These are phyloP conservation scores for Vairimorpha necatrix DNA, from an alignment of 371 early-diverging fungal genomes.

Conservation along the genomic window DNA sequence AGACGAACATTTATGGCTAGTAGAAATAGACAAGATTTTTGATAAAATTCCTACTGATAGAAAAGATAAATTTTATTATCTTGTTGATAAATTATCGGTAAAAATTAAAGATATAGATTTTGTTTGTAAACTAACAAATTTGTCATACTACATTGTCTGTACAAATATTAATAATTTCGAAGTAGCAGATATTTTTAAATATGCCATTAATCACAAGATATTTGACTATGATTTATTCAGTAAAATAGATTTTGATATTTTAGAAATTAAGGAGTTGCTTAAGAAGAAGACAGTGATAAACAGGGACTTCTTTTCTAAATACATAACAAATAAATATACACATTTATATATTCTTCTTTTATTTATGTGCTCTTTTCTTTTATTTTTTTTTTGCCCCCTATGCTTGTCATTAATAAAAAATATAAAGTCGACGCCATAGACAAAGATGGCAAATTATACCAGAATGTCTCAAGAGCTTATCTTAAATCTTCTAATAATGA, in stretches of 20 bases:
- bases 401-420: constrained; percentile 32
- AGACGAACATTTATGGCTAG: neutral
- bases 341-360: neutral
- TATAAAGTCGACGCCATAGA: constrained; percentile 21
- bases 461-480: constrained; percentile 32
- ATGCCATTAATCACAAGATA: neutral
- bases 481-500: neutral
- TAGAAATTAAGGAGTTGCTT: neutral
- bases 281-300: neutral
- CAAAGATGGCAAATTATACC: constrained; percentile 33
- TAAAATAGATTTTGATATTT: neutral
- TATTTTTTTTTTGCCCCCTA: neutral
- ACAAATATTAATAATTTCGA: neutral
- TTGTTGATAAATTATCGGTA: neutral
- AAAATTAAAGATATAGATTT: neutral
- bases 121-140: neutral
- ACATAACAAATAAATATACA: neutral
- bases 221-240: neutral
- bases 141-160: neutral
- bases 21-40: neutral
- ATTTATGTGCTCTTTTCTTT: neutral
- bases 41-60: neutral
- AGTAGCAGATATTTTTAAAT: neutral
- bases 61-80: constrained; percentile 9
- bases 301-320: neutral